Conservation (phyloP, 805 yeast species). For the Isabelozyma pseudorhagii region DNA sequence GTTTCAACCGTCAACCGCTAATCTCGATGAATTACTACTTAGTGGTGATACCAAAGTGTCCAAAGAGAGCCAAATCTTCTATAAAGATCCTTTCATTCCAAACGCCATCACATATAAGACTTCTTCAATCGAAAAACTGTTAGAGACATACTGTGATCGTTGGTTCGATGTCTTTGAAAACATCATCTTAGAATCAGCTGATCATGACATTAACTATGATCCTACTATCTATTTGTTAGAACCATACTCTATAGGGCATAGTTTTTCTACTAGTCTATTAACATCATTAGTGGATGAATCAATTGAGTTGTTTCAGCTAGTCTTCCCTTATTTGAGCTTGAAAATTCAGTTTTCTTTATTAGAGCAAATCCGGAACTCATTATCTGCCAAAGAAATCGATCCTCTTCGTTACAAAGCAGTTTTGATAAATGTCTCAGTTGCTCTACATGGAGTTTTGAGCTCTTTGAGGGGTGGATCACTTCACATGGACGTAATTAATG, state of each 20-base stretch:
- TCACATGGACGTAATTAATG: conserved; percentile 35
- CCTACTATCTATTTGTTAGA: conserved; percentile 24
- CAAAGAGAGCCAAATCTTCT: conserved; percentile 1
- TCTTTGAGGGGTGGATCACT: conserved; percentile 15
- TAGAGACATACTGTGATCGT: conserved; percentile 18
- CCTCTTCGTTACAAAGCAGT: conserved; percentile 45
- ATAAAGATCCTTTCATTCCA: conserved; percentile 12
- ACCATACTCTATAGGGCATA: conserved; percentile 20
- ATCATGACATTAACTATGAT: conserved; percentile 31
- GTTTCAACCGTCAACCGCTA: conserved; percentile 18
- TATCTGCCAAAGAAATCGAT: conserved; percentile 35
- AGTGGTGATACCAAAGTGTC: not conserved
- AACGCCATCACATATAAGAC: conserved; percentile 6
- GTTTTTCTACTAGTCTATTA: conserved; percentile 22
- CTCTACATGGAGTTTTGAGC: conserved; percentile 52
- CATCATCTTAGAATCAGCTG: conserved; percentile 15
- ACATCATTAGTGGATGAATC: conserved; percentile 66
- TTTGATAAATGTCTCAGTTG: conserved; percentile 58
- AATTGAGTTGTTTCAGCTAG: conserved; percentile 67
- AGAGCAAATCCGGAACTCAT: conserved; percentile 64
- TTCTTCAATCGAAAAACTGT: conserved; percentile 22
- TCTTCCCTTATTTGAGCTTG: conserved; percentile 67
- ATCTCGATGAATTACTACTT: conserved; percentile 34
- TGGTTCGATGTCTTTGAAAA: conserved; percentile 35
- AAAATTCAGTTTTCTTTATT: conserved; percentile 86